Evolutionary conservation across 768 basidiomycete genomes (phyloP), one percentile per base, ranked within the genome.

Genomic region (Steccherinum ochraceum): DNA sequence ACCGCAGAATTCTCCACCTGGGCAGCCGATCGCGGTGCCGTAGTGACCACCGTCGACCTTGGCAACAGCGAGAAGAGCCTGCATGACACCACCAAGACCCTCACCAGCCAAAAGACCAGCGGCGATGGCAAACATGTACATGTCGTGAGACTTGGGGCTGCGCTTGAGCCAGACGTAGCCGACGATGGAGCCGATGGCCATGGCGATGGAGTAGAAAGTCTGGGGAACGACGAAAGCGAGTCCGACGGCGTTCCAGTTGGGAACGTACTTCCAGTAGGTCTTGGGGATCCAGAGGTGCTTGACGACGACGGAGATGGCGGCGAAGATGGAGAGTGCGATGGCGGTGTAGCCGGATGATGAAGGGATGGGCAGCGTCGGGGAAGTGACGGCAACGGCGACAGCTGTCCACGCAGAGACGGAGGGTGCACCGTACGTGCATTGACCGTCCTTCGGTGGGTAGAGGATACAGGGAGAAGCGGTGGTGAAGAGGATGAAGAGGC

Each of bases 401-500:
- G 79, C 79, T 26, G 70, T 69, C 80, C 80, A 82, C 1, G 79
- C 79, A 48, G 71, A 58, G 19, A 81, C 76, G 5, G 75, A 77
- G 11, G 80, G 80, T 5, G 79, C 80, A 54, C 73, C 68, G 56
- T 80, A 82, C 25, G 77, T 74, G 64, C 80, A 81, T 48, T 66
- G 54, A 25, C 68, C 71, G 45, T 43, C 27, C 13, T 46, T 54
- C 25, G 58, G 53, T 20, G 52, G 69, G 62, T 55, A 62, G 44
- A 57, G 56, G 62, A 85, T 85, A 59, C 80, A 85, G 26, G 81
- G 80, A 13, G 76, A 70, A 12, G 80, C 79, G 52, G 75, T 80
- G 46, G 76, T 77, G 72, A 84, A 84, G 42, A 84, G 69, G 52
- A 84, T 69, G 59, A 79, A 82, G 51, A 83, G 62, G 13, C 81